These are phyloP conservation scores for Oryza meyeriana DNA, from an alignment of 176 grass and related monocot genomes.

Conservation along the genomic window DNA sequence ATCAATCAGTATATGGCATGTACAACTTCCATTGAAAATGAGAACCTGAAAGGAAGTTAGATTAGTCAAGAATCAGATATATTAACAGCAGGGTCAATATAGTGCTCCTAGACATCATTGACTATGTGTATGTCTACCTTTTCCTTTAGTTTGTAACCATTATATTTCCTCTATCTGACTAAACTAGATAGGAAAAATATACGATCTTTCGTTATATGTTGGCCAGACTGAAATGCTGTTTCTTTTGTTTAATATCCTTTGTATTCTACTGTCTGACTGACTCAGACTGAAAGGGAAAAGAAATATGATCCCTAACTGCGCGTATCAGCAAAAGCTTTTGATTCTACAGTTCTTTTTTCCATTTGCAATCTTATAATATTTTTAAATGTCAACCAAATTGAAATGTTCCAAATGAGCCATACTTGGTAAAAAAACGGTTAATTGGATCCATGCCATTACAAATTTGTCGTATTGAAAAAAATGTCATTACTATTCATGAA, in stretches of 20 bases:
- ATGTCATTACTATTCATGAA: no score
- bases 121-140: background rate
- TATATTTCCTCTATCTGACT: background rate
- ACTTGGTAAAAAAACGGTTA: background rate
- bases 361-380: constrained; percentile 6
- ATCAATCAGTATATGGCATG: constrained; percentile 25
- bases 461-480: no score
- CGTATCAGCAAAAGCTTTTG: background rate
- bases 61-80: background rate
- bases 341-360: background rate
- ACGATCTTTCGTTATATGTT: background rate
- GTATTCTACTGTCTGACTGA: background rate
- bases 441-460: background rate
- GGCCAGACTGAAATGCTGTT: background rate
- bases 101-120: background rate
- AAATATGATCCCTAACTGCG: background rate
- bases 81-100: background rate
- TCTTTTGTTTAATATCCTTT: background rate
- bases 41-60: background rate
- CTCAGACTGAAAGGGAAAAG: background rate
- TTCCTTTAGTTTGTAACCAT: background rate
- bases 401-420: constrained; percentile 11
- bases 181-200: background rate
- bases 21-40: constrained; percentile 4
- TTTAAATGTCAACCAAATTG: background rate